Conservation (phyloP, 192 early-diverging fungal species). For the Backusella morwellensis region DNA sequence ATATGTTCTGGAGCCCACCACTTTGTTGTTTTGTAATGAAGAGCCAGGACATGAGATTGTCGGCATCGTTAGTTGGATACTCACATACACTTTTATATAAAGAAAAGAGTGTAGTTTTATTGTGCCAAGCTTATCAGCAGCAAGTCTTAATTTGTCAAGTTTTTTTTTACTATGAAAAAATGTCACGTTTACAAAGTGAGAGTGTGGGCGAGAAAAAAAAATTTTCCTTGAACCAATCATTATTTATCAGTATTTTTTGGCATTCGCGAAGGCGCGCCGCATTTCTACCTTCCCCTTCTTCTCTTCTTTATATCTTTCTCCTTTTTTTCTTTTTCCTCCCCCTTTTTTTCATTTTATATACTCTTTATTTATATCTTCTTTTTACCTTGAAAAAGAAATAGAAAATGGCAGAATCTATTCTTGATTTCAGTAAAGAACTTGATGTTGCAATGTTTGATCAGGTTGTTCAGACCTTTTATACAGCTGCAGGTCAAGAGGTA, state of each 20-base stretch:
- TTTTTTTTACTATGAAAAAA: neutral
- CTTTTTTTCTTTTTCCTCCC: neutral
- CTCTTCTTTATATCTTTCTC: neutral
- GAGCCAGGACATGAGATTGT: too few relatives aligned
- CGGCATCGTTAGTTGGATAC: too few relatives aligned
- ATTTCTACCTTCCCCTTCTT: neutral
- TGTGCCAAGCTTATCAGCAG: neutral
- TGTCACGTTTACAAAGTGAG: neutral
- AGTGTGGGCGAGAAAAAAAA: neutral
- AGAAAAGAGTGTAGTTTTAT: neutral
- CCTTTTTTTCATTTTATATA: neutral
- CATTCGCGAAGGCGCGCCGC: conserved; percentile 5
- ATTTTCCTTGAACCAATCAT: neutral
- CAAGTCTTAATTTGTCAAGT: too few relatives aligned
- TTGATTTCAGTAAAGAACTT: conserved; percentile 89
- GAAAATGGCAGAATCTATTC: conserved; percentile 56
- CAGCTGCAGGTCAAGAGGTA: conserved; percentile 67
- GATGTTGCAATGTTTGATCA: conserved; percentile 86
- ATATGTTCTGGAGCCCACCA: neutral
- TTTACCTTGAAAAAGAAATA: neutral
- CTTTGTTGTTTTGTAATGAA: neutral
- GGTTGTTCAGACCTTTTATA: conserved; percentile 83
- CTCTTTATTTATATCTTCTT: neutral
- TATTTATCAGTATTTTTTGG: neutral
- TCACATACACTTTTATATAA: too few relatives aligned